These are phyloP conservation scores for Blastomyces gilchristii DNA, from an alignment of 2,329 filamentous ascomycete species.

Conservation along the genomic window DNA sequence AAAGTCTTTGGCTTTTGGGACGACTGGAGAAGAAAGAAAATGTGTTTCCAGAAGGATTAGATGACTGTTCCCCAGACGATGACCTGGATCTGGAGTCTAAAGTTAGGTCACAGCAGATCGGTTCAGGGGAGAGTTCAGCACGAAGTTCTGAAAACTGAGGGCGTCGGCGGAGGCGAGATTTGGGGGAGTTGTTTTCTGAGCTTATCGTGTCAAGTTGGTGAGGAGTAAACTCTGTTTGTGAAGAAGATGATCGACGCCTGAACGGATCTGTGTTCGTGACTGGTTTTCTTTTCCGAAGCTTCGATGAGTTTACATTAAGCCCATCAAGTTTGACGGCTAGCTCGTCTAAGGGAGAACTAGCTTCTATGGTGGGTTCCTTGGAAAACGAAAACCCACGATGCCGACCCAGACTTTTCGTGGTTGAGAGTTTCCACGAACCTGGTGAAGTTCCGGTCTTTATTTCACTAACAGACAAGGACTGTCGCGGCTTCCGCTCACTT, in stretches of 20 bases:
- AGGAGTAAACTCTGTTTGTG: slow-evolving; percentile 18
- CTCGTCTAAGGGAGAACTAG: slow-evolving; percentile 15
- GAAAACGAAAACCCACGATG: slow-evolving; percentile 12
- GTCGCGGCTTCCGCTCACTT: slow-evolving; percentile 23
- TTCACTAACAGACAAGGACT: slow-evolving; percentile 44
- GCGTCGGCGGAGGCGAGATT: slow-evolving; percentile 14
- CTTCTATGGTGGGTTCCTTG: slow-evolving; percentile 23
- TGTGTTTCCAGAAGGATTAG: neutral
- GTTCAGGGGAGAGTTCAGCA: slow-evolving; percentile 10
- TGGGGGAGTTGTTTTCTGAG: slow-evolving; percentile 8
- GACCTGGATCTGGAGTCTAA: neutral
- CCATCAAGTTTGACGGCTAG: slow-evolving; percentile 20
- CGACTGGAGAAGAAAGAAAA: neutral
- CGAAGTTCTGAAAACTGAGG: slow-evolving; percentile 15
- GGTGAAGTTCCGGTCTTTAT: slow-evolving; percentile 29
- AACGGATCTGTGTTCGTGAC: slow-evolving; percentile 34
- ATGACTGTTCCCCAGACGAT: slow-evolving; percentile 4
- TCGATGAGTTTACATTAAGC: slow-evolving; percentile 18
- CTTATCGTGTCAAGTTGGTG: slow-evolving; percentile 2
- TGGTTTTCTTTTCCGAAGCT: slow-evolving; percentile 27
- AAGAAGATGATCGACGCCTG: slow-evolving; percentile 26
- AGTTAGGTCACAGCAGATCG: neutral
- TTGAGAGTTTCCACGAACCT: slow-evolving; percentile 30
- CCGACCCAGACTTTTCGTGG: slow-evolving; percentile 27
- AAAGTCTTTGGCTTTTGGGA: slow-evolving; percentile 39